Conservation (phyloP, 768 basidiomycete species). For the Russula compacta region DNA sequence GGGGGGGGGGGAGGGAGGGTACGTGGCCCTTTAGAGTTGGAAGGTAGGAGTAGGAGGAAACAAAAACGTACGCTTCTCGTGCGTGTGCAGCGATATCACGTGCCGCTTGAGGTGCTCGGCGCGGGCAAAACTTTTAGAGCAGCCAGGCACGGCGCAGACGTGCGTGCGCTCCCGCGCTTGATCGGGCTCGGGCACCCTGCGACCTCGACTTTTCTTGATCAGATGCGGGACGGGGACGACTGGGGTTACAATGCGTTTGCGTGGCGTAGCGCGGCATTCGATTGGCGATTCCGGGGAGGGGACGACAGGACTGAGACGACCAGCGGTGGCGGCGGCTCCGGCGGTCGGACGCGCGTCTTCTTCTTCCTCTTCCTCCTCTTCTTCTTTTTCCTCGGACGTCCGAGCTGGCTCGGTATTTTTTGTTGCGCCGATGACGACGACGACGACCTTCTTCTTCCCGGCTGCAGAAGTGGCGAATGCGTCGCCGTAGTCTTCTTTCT, state of each 20-base stretch:
- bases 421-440: no score
- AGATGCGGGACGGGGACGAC: conserved; percentile 65
- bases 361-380: background rate
- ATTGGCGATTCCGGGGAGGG: background rate
- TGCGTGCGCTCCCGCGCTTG: conserved; percentile 39
- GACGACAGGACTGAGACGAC: background rate
- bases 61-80: conserved; percentile 65
- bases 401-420: background rate
- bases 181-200: conserved; percentile 46
- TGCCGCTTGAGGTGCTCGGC: conserved; percentile 80
- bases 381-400: background rate
- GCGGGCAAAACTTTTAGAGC: conserved; percentile 71
- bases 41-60: background rate
- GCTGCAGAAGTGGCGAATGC: background rate
- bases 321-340: no score
- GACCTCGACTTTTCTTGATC: conserved; percentile 71
- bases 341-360: background rate
- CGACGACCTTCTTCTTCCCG: background rate
- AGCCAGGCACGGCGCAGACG: conserved; percentile 60
- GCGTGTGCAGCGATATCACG: conserved; percentile 69
- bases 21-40: background rate
- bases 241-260: conserved; percentile 30
- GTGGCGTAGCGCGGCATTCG: background rate
- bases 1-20: background rate
- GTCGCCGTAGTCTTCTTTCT: background rate